These are phyloP conservation scores for Aureobasidium melanogenum DNA, from an alignment of 2,329 filamentous ascomycete genomes.

Conservation along the genomic window DNA sequence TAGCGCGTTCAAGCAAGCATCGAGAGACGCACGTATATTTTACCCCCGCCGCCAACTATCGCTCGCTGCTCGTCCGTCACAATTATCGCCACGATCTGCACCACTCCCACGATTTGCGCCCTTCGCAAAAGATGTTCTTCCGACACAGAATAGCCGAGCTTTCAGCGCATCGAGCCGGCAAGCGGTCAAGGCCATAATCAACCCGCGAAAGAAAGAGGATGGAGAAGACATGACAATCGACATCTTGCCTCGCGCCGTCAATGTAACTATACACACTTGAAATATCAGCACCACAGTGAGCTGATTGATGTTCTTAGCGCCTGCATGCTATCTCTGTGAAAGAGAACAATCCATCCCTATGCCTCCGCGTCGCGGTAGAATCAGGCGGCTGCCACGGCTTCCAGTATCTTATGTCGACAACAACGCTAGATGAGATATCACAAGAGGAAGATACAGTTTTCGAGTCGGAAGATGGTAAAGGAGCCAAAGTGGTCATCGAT, in stretches of 20 bases:
- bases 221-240: constrained; percentile 76
- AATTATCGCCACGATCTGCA: not conserved
- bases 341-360: constrained; percentile 62
- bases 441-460: constrained; percentile 83
- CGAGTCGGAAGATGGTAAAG: constrained; percentile 45
- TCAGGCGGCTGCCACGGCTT: constrained; percentile 96
- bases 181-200: constrained; percentile 39
- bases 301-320: constrained; percentile 34
- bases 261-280: constrained; percentile 44
- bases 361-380: constrained; percentile 85
- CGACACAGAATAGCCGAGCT: not conserved
- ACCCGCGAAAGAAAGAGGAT: constrained; percentile 71
- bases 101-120: not conserved
- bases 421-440: constrained; percentile 48
- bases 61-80: not conserved
- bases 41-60: constrained; percentile 6
- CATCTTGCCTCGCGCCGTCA: constrained; percentile 74
- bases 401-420: constrained; percentile 89
- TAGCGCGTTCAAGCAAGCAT: not conserved
- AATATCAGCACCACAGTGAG: not conserved
- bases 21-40: constrained; percentile 1
- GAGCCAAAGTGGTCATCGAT: constrained; percentile 79
- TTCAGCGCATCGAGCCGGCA: not conserved
- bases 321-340: constrained; percentile 54
- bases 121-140: not conserved